Conservation (phyloP, 1,139 yeast genomes). For the Diutina siamensis region DNA sequence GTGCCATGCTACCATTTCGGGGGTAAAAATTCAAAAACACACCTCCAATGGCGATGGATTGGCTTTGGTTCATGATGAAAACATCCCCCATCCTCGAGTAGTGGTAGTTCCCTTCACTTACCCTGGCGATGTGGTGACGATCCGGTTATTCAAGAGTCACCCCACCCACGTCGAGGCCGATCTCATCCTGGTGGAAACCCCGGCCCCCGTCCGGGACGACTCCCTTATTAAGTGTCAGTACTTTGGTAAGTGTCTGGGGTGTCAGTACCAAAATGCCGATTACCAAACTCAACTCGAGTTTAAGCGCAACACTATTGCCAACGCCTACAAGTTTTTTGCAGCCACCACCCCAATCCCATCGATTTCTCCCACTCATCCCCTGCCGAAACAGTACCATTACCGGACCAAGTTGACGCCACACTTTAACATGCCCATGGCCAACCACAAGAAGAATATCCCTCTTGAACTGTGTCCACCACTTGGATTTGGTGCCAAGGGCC, state of each 20-base stretch:
- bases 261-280: conserved; percentile 77
- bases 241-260: conserved; percentile 56
- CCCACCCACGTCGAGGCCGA: conserved; percentile 71
- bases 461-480: conserved; percentile 44
- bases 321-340: conserved; percentile 78
- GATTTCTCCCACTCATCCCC: conserved; percentile 57
- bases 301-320: conserved; percentile 62
- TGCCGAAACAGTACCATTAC: conserved; percentile 68
- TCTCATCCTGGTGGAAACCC: conserved; percentile 37
- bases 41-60: conserved; percentile 78
- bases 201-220: conserved; percentile 40
- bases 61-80: conserved; percentile 37
- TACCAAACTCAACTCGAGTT: conserved; percentile 63
- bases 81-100: conserved; percentile 19
- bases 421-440: conserved; percentile 57
- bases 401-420: conserved; percentile 95
- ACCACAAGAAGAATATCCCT: conserved; percentile 21
- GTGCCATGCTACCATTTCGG: conserved; percentile 48
- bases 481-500: conserved; percentile 83
- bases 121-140: conserved; percentile 70
- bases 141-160: conserved; percentile 69
- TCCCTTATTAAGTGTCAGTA: conserved; percentile 33
- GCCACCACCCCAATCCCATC: conserved; percentile 41
- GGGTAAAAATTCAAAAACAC: conserved; percentile 46
- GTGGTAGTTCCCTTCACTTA: conserved; percentile 73